A percentile compares a stretch with the other conserved stretches of the same genome.
phyloP scores from a whole-genome alignment of 164 flowering plant genomes.

The Protea cynaroides region DNA sequence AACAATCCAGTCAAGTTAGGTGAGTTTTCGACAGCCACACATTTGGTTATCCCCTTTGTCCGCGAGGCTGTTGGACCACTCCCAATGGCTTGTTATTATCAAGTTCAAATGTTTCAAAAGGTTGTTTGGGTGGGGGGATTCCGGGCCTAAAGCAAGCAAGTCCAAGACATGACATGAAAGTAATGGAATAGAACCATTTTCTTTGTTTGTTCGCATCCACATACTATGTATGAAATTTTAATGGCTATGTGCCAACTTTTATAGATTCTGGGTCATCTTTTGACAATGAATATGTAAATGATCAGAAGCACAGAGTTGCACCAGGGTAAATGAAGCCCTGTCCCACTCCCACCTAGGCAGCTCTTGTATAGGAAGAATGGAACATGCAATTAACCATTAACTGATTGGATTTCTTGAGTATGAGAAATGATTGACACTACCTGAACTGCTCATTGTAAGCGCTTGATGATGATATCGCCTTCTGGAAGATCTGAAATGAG shows the following conservation, averaged over 20 bases:
- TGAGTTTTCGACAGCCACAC: no score
- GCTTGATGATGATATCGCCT: conserved; percentile 91
- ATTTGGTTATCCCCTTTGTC: no score
- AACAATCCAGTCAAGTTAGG: no score
- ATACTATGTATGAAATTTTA: no score
- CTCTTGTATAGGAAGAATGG: background rate
- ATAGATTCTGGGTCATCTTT: background rate
- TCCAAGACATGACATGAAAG: no score
- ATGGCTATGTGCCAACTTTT: background rate
- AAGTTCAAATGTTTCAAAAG: no score
- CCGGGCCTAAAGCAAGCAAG: no score
- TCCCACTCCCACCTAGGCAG: background rate
- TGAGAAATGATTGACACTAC: conserved; percentile 22
- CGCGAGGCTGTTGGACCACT: no score
- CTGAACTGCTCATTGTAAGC: conserved; percentile 95
- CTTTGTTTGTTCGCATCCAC: no score
- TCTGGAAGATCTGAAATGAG: conserved; percentile 87
- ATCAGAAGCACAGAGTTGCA: background rate
- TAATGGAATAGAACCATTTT: no score
- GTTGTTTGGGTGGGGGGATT: no score
- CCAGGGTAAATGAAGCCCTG: background rate
- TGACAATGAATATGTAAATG: background rate
- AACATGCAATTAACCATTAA: background rate
- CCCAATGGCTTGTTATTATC: no score
- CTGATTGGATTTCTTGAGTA: background rate